These are phyloP conservation scores for Persicaria maculosa DNA, from an alignment of 148 eudicot genomes.

Conservation along the genomic window DNA sequence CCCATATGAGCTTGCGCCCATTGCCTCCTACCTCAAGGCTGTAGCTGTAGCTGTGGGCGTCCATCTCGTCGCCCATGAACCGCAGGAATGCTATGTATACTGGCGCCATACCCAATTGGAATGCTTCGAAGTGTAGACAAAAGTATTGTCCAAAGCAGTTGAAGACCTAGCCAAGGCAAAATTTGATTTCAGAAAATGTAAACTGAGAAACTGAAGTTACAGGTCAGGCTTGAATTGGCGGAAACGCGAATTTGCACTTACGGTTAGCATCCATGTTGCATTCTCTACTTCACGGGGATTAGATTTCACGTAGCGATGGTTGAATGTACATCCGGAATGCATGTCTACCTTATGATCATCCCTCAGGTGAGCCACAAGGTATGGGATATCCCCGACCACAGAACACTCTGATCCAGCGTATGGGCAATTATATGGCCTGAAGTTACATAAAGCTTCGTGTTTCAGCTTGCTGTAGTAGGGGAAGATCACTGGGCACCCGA, in stretches of 20 bases:
- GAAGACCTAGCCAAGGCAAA: slow-evolving; percentile 47
- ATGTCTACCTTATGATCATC: slow-evolving; percentile 90
- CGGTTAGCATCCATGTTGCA: slow-evolving; percentile 93
- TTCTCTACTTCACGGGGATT: slow-evolving; percentile 91
- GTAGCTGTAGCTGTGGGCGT: slow-evolving; percentile 72
- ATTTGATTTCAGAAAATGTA: no score
- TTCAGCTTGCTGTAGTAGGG: slow-evolving; percentile 82
- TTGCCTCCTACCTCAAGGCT: slow-evolving; percentile 84
- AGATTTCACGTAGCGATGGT: slow-evolving; percentile 85
- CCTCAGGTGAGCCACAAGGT: slow-evolving; percentile 59
- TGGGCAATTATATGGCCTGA: slow-evolving; percentile 80
- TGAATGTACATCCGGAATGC: slow-evolving; percentile 88
- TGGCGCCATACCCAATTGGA: slow-evolving; percentile 85
- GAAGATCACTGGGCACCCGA: slow-evolving; percentile 78
- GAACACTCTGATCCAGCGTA: slow-evolving; percentile 90
- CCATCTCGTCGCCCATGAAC: slow-evolving; percentile 81
- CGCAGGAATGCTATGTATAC: slow-evolving; percentile 86
- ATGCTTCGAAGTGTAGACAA: slow-evolving; percentile 86
- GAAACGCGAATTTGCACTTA: slow-evolving; percentile 29
- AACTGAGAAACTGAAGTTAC: neutral
- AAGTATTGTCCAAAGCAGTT: slow-evolving; percentile 83
- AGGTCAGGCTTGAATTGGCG: neutral
- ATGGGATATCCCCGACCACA: slow-evolving; percentile 62
- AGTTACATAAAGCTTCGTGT: slow-evolving; percentile 71
- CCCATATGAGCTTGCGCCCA: slow-evolving; percentile 69